These are phyloP conservation scores for Jacaranda copaia DNA, from an alignment of 257 asterid species.

Conservation along the genomic window DNA sequence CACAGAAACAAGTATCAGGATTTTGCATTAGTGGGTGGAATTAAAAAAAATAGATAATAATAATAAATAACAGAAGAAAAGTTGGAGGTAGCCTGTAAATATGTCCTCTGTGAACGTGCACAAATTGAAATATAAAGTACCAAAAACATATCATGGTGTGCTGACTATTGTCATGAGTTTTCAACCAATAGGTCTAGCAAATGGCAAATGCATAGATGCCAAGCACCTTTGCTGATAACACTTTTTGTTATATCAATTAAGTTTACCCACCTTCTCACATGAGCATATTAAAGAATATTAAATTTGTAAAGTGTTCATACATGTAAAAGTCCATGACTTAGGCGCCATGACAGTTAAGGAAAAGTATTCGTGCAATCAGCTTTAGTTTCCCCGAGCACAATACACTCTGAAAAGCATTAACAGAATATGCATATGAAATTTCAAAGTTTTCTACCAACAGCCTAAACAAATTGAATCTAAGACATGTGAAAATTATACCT, in stretches of 20 bases:
- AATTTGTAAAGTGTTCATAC: slow-evolving; percentile 1
- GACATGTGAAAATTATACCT: slow-evolving; percentile 18
- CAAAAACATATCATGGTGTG: slow-evolving; percentile 10
- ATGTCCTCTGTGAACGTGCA: slow-evolving; percentile 8
- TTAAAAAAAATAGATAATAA: neutral
- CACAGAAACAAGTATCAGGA: slow-evolving; percentile 38
- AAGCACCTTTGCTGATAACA: slow-evolving; percentile 8
- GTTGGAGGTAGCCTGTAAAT: slow-evolving; percentile 6
- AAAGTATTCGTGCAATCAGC: slow-evolving; percentile 14
- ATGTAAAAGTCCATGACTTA: slow-evolving; percentile 6
- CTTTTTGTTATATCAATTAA: slow-evolving; percentile 23
- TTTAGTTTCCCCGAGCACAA: neutral
- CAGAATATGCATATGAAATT: slow-evolving; percentile 16
- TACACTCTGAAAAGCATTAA: slow-evolving; percentile 15
- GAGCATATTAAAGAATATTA: slow-evolving; percentile 25
- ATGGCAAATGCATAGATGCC: slow-evolving; percentile 22
- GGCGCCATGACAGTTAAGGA: slow-evolving; percentile 23
- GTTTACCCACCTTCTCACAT: slow-evolving; percentile 19
- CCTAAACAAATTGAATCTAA: slow-evolving; percentile 13
- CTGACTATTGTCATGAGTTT: slow-evolving; percentile 6
- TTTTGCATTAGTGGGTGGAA: slow-evolving; percentile 7
- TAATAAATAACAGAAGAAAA: neutral
- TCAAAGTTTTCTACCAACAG: slow-evolving; percentile 6
- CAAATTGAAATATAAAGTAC: neutral
- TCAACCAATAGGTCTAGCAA: slow-evolving; percentile 19